Evolutionary conservation across 2,329 filamentous ascomycete genomes (phyloP), one percentile per base, ranked within the genome.

Genomic region (Aureobasidium subglaciale): DNA sequence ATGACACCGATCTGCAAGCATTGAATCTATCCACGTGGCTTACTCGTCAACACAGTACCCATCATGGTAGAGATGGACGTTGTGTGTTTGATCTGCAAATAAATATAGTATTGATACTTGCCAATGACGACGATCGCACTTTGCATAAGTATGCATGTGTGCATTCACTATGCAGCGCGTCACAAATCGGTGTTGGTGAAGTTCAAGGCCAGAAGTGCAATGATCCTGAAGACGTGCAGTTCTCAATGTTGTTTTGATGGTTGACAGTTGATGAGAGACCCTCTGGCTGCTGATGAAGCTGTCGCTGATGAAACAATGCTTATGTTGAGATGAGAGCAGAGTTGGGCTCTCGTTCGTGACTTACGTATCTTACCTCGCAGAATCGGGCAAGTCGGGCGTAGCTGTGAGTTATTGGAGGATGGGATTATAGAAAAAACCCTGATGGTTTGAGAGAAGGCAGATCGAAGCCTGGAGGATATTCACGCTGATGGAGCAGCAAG

Each of bases 61-160:
- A 49, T 30, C 15, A 9, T 37, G 32, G 45, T 35, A 27, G 32
- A 37, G 45, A 49, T 37, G 5, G 22, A 49, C 32, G 32, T 49
- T 24, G 30, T 18, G n/a, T 49, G 45, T 49, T 49, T 49, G 22
- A 49, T 49, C 45, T 49, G 45, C 45, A 27, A 18, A 49, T 24
- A 16, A 27, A 25, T 37, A 37, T 27, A 25, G 45, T 32, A 48
- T 34, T 3, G 4, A 35, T 15, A 32, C 18, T 25, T 48, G 45
- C 45, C 45, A 49, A 49, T 30, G 27, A 37, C 22, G 45, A 35
- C 45, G 45, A 49, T 49, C 45, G 3, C 32, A 13, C 4, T 15
- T 16, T 37, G 32, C 45, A 49, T 25, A 49, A 37, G n/a, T 37
- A 18, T 37, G 30, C 32, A 48, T 18, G n/a, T 24, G 11, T 7